Percentiles rank a stretch among this genome's conserved stretches.
Conservation (phyloP, 1,284 basidiomycete species). For the Sphaerobolus stellatus region DNA sequence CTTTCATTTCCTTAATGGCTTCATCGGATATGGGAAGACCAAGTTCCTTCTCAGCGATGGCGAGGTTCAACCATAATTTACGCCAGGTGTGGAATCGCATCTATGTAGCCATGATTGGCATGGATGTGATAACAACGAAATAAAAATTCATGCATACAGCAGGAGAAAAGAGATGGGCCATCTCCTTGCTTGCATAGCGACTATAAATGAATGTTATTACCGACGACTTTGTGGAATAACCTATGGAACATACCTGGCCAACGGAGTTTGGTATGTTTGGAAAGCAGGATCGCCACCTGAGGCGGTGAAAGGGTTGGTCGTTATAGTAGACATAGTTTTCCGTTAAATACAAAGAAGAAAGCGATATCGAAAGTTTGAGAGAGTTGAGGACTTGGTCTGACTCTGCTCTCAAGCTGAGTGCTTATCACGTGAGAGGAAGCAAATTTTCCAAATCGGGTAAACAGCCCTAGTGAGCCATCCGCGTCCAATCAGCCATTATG, state of each 20-base stretch:
- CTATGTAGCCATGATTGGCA: conserved; percentile 40
- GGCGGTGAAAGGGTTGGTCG: no score
- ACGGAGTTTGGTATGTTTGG: conserved; percentile 43
- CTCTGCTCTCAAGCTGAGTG: no score
- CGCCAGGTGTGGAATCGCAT: conserved; percentile 98
- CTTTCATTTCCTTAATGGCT: conserved; percentile 93
- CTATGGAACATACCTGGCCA: conserved; percentile 38
- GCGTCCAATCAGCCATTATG: no score
- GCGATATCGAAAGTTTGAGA: no score
- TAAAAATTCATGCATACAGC: conserved; percentile 46
- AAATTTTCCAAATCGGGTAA: no score
- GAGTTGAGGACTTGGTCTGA: no score
- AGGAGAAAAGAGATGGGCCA: conserved; percentile 94
- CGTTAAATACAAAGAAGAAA: no score
- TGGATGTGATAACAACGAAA: neutral
- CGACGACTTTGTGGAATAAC: neutral
- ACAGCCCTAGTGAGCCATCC: no score
- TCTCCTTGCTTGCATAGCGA: conserved; percentile 99
- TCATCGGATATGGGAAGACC: conserved; percentile 88
- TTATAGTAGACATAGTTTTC: no score
- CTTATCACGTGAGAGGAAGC: no score
- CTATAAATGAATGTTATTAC: conserved; percentile 40
- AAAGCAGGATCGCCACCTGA: conserved; percentile 8
- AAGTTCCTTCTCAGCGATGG: conserved; percentile 94
- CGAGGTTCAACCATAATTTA: conserved; percentile 94